Percentiles rank a stretch among this genome's conserved stretches.
Conservation (phyloP, 345 rosid species). For the Triadica sebifera region DNA sequence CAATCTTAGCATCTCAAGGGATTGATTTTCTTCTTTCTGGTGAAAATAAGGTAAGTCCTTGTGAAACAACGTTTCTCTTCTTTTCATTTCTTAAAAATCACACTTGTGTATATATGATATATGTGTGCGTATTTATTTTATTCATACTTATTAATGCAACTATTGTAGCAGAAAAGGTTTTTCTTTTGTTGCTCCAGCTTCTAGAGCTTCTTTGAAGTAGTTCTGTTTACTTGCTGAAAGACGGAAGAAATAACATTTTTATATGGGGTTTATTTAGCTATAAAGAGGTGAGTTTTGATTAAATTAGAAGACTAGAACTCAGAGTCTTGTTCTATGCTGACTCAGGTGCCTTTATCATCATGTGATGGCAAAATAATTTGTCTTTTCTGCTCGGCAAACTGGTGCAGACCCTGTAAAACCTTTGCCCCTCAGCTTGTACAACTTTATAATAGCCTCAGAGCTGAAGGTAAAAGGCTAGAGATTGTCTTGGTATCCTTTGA, state of each 20-base stretch:
- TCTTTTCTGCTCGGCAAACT: constrained; percentile 79
- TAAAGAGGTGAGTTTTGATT: background rate
- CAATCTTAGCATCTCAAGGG: constrained; percentile 49
- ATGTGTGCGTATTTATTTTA: too few relatives aligned
- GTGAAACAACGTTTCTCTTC: background rate
- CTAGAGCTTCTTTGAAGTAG: background rate
- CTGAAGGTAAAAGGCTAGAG: constrained; percentile 51
- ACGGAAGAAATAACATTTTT: background rate
- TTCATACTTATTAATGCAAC: background rate
- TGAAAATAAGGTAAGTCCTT: constrained; percentile 45
- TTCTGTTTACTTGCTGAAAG: background rate
- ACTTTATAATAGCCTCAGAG: constrained; percentile 43
- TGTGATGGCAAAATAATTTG: constrained; percentile 48
- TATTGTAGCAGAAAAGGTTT: background rate
- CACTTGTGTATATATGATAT: too few relatives aligned
- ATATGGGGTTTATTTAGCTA: background rate
- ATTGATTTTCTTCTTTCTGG: constrained; percentile 56
- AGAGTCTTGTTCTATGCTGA: constrained; percentile 6
- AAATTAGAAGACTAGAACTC: background rate
- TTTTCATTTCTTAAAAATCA: background rate
- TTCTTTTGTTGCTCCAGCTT: background rate
- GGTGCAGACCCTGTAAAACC: constrained; percentile 78
- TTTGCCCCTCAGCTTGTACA: constrained; percentile 64
- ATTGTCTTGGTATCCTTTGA: constrained; percentile 72
- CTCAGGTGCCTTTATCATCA: constrained; percentile 59